Evolutionary conservation across 1,284 basidiomycete species (phyloP).

Genomic region (Apiotrichum siamense): DNA sequence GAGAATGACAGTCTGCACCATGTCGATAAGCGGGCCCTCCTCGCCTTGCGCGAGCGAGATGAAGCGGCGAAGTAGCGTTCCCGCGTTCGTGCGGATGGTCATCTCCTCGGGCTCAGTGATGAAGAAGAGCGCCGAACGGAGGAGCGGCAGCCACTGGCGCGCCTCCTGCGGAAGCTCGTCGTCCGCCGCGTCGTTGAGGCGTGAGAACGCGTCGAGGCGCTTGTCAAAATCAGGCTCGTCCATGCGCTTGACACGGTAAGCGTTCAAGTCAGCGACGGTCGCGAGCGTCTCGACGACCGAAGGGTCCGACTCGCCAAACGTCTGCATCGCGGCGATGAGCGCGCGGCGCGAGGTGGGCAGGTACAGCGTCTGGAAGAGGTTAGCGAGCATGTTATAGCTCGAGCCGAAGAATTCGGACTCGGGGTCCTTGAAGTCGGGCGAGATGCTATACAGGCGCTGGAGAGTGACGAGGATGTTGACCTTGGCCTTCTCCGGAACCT

Average conservation of each 20-base stretch:
- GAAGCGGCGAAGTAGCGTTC: slow-evolving; percentile 70
- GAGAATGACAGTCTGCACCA: slow-evolving; percentile 64
- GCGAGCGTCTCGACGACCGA: slow-evolving; percentile 53
- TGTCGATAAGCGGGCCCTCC: slow-evolving; percentile 47
- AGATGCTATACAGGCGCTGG: slow-evolving; percentile 64
- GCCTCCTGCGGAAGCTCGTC: slow-evolving; percentile 25
- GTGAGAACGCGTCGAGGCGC: slow-evolving; percentile 70
- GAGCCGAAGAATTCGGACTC: slow-evolving; percentile 54
- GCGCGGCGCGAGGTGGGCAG: slow-evolving; percentile 62
- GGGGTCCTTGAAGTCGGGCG: slow-evolving; percentile 59
- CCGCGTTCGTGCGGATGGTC: slow-evolving; percentile 77
- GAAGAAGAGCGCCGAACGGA: slow-evolving; percentile 79
- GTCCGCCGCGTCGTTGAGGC: slow-evolving; percentile 58
- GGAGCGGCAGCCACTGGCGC: slow-evolving; percentile 66
- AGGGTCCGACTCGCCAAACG: slow-evolving; percentile 55
- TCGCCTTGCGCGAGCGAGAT: slow-evolving; percentile 56
- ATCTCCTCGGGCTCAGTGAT: slow-evolving; percentile 87
- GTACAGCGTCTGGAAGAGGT: slow-evolving; percentile 69
- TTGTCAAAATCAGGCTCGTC: slow-evolving; percentile 93
- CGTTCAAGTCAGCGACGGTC: slow-evolving; percentile 69
- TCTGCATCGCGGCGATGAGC: slow-evolving; percentile 61
- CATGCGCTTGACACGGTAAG: slow-evolving; percentile 72
- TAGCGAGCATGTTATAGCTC: slow-evolving; percentile 63
- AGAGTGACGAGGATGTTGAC: slow-evolving; percentile 75
- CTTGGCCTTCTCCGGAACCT: slow-evolving; percentile 82